Conservation (phyloP, 2,329 filamentous ascomycete genomes). For the Colletotrichum sansevieriae region DNA sequence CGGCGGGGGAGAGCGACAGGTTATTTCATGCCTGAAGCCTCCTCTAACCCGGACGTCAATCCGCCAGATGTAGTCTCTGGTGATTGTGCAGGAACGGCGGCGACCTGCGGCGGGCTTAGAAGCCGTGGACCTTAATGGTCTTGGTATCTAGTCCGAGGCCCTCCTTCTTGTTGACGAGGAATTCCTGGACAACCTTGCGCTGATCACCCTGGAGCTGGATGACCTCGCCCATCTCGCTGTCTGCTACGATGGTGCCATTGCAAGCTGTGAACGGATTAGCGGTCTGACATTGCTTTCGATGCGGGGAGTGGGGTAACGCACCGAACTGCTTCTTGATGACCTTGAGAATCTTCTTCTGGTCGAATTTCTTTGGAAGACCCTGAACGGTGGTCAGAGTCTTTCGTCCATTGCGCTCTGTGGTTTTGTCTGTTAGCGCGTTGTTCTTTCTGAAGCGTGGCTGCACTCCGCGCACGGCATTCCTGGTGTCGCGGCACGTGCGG, state of each 20-base stretch:
- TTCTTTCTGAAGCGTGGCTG: neutral
- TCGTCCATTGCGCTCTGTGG: slow-evolving; percentile 98
- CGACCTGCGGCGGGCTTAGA: slow-evolving; percentile 58
- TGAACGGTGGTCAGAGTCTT: slow-evolving; percentile 99
- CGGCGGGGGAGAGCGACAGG: slow-evolving; percentile 27
- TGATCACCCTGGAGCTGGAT: slow-evolving; percentile 99
- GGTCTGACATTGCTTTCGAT: slow-evolving; percentile 41
- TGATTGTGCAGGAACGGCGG: slow-evolving; percentile 50
- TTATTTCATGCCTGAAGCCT: slow-evolving; percentile 18
- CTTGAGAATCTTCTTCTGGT: slow-evolving; percentile 99
- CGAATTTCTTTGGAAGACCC: slow-evolving; percentile 98
- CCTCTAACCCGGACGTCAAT: slow-evolving; percentile 39
- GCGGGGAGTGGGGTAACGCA: slow-evolving; percentile 57
- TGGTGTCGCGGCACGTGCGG: slow-evolving; percentile 32
- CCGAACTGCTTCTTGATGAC: slow-evolving; percentile 99
- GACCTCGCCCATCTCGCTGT: slow-evolving; percentile 98
- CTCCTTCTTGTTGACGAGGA: slow-evolving; percentile 95
- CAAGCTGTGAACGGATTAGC: slow-evolving; percentile 72
- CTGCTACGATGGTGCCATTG: slow-evolving; percentile 99
- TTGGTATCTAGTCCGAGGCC: slow-evolving; percentile 94
- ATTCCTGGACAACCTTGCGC: slow-evolving; percentile 98
- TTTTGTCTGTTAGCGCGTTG: slow-evolving; percentile 54
- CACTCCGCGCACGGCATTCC: neutral
- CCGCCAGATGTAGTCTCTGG: neutral
- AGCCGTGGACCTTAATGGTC: slow-evolving; percentile 87